phyloP scores from a whole-genome alignment of 2,329 filamentous ascomycete species.

The Dactylellina drechsleri region DNA sequence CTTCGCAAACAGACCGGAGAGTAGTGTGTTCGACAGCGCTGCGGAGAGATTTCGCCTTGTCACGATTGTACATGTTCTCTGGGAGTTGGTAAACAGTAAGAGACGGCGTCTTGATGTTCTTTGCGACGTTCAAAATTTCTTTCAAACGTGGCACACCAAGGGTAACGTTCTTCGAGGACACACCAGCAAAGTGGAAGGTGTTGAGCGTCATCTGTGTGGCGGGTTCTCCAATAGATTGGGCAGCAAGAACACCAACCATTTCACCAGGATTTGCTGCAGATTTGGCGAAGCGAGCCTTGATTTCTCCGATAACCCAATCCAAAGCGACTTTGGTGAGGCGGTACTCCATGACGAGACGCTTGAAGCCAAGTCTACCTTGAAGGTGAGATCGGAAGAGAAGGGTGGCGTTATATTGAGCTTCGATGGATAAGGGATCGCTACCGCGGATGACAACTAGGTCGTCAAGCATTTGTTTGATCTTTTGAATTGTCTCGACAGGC shows the following conservation, averaged over 20 bases:
- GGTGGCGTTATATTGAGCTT: constrained; percentile 89
- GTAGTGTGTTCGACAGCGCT: constrained; percentile 94
- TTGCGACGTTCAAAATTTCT: constrained; percentile 97
- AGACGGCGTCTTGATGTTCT: constrained; percentile 97
- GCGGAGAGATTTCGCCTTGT: constrained; percentile 84
- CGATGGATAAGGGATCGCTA: constrained; percentile 79
- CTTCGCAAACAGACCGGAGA: constrained; percentile 86
- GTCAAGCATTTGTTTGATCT: constrained; percentile 78
- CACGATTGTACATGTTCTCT: constrained; percentile 72
- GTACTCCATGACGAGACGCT: constrained; percentile 86
- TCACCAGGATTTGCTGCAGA: constrained; percentile 91
- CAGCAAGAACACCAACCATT: constrained; percentile 97
- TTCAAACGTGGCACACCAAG: constrained; percentile 98
- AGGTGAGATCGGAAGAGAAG: constrained; percentile 91
- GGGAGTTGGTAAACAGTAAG: constrained; percentile 89
- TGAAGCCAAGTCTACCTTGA: constrained; percentile 89
- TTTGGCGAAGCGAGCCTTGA: constrained; percentile 87
- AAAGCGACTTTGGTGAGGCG: constrained; percentile 90
- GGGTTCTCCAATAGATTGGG: constrained; percentile 97
- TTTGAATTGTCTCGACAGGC: constrained; percentile 84
- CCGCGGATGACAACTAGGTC: constrained; percentile 87
- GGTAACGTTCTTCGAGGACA: constrained; percentile 99
- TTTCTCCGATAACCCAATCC: constrained; percentile 87
- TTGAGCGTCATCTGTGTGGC: constrained; percentile 99
- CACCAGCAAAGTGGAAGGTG: constrained; percentile 99